phyloP scores from a whole-genome alignment of 2,329 filamentous ascomycete genomes.

The Scortechinia acanthostroma region DNA sequence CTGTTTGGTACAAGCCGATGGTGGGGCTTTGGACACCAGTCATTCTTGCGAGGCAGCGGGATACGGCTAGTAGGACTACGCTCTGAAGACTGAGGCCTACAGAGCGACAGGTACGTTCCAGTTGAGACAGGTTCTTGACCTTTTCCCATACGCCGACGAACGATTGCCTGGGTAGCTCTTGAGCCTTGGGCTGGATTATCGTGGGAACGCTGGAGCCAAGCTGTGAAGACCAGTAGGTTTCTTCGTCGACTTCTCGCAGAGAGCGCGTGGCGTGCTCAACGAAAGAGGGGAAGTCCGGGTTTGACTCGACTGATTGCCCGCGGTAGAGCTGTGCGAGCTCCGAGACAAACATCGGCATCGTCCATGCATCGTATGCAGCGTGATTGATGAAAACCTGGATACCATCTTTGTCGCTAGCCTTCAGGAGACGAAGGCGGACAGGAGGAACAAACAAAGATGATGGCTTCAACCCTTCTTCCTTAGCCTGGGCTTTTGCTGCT shows the following conservation, averaged over 20 bases:
- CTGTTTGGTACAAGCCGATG: slow-evolving; percentile 6
- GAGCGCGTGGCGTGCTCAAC: not conserved
- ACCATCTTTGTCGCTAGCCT: slow-evolving; percentile 13
- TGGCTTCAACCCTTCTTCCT: slow-evolving; percentile 11
- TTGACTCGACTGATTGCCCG: not conserved
- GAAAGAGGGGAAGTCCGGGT: not conserved
- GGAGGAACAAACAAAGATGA: slow-evolving; percentile 19
- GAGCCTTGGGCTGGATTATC: not conserved
- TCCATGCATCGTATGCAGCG: slow-evolving; percentile 23
- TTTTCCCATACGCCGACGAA: not conserved
- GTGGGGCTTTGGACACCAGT: slow-evolving; percentile 6
- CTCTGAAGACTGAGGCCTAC: slow-evolving; percentile 4
- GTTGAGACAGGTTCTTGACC: not conserved
- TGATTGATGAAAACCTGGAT: slow-evolving; percentile 21
- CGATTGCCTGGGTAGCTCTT: not conserved
- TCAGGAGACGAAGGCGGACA: slow-evolving; percentile 16
- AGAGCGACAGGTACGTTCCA: slow-evolving; percentile 3
- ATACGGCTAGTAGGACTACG: slow-evolving; percentile 6
- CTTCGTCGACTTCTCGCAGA: not conserved
- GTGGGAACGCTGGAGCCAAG: not conserved
- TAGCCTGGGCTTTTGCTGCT: slow-evolving; percentile 7
- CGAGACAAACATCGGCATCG: slow-evolving; percentile 18
- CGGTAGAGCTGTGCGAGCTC: slow-evolving; percentile 18
- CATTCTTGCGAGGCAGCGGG: slow-evolving; percentile 4
- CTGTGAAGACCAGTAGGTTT: not conserved